Base-by-base conservation (phyloP, 495 filamentous ascomycete genomes). In the Ramalina peruviana region DNA sequence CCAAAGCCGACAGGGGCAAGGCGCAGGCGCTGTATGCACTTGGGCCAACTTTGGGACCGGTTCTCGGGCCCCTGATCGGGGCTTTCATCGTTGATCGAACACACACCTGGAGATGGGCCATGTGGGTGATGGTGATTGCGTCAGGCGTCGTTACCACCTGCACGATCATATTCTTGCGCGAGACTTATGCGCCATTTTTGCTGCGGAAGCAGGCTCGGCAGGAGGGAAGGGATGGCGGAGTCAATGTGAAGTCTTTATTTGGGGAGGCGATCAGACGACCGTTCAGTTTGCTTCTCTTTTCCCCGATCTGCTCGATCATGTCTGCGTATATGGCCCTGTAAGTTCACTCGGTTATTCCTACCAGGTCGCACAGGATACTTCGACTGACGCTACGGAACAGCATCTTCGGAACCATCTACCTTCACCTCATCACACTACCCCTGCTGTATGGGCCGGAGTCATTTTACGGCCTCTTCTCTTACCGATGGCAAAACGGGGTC, bases 11-110 rank as follows among this genome's bases (percentile, higher is more conserved):
- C 12, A 27, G 50, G 36, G 45, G 50, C 2, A 53, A 48, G 20
- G 77, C 81, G 10, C 67, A 79, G 26, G 65, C 63, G 30, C 60
- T 79, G 3, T 77, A 77, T 59, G 65, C 58, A 26, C 59, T 82
- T 2, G 64, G 64, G 1, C 80, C 79, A 40, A 54, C 75, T 42
- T 54, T 82, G 43, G 71, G 79, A 17, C 50, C 50, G 2, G 37
- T 44, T 0, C 27, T 72, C 3, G 69, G 65, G 1, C 71, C 70
- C 0, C 58, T 72, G 0, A 60, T 75, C 41, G 70, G 67, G 7
- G 62, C 60, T 6, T 74, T 64, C 49, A 69, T 74, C 43, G 68
- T 61, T 6, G 57, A 69, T 9, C 62, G 58, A 20, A 36, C 48
- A 6, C 36, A 42, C 44, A 65, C 61, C 30, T 75, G 69, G 69